Evolutionary conservation across 768 basidiomycete species (phyloP).

Genomic region (Coprinopsis strossmayeri): DNA sequence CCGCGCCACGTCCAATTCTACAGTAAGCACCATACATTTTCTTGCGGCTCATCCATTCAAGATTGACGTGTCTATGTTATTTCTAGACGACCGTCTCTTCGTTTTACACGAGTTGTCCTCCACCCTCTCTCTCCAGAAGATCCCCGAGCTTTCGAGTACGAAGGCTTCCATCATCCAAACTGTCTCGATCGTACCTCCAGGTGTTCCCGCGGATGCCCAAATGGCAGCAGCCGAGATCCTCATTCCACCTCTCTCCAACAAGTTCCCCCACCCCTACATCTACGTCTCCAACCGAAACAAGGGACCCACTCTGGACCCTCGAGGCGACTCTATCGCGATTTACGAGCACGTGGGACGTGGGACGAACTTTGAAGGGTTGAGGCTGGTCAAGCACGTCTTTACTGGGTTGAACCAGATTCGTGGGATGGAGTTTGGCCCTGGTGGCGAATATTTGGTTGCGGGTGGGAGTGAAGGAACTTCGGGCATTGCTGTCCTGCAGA

Average conservation of each 20-base stretch:
- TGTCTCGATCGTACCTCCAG: conserved; percentile 42
- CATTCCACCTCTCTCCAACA: conserved; percentile 38
- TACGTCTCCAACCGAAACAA: conserved; percentile 66
- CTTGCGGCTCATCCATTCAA: too few relatives aligned
- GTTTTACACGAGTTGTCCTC: conserved; percentile 50
- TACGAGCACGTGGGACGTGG: conserved; percentile 32
- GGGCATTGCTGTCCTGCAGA: conserved; percentile 51
- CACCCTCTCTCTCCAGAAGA: conserved; percentile 50
- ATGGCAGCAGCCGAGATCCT: conserved; percentile 62
- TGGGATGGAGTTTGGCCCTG: conserved; percentile 56
- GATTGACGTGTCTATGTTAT: background rate
- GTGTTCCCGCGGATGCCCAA: conserved; percentile 17
- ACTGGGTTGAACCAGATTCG: conserved; percentile 42
- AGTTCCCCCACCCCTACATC: conserved; percentile 48
- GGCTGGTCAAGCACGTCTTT: conserved; percentile 22
- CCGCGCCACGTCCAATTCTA: conserved; percentile 39
- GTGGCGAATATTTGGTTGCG: conserved; percentile 42
- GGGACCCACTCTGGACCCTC: conserved; percentile 32
- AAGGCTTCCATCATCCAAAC: conserved; percentile 42
- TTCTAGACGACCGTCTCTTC: conserved; percentile 41
- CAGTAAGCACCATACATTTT: too few relatives aligned
- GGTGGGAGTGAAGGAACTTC: conserved; percentile 45
- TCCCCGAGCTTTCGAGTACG: conserved; percentile 45
- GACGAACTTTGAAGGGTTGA: conserved; percentile 12
- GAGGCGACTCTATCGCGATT: conserved; percentile 47